Percentiles rank a stretch among this genome's conserved stretches.
Evolutionary conservation across 441 rosid genomes (phyloP).

Genomic region (Pelargonium fulgidum): DNA sequence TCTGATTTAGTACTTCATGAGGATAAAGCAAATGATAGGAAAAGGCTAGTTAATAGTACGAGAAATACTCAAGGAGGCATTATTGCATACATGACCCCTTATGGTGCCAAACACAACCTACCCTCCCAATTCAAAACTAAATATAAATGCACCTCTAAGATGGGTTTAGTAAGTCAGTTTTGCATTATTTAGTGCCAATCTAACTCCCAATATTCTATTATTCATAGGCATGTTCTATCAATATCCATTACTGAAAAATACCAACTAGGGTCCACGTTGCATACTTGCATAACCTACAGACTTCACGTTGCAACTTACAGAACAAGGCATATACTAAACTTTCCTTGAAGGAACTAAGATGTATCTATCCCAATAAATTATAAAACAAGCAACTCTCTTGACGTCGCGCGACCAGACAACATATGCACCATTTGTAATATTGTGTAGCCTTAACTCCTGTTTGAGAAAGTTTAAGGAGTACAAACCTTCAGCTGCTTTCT

Average conservation of each 20-base stretch:
- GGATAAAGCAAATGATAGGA: too few relatives aligned
- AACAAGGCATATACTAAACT: too few relatives aligned
- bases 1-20: not conserved
- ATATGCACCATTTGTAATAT: not conserved
- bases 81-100: too few relatives aligned
- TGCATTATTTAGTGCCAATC: not conserved
- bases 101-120: conserved; percentile 1
- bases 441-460: not conserved
- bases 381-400: not conserved
- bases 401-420: not conserved
- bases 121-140: not conserved
- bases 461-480: not conserved
- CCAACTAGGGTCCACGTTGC: too few relatives aligned
- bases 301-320: too few relatives aligned
- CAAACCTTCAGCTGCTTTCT: conserved; percentile 67
- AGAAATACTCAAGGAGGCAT: too few relatives aligned
- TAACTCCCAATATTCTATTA: not conserved
- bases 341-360: too few relatives aligned
- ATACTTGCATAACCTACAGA: too few relatives aligned
- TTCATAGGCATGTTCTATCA: not conserved
- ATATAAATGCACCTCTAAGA: not conserved
- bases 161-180: not conserved
- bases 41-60: too few relatives aligned
- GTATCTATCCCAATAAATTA: too few relatives aligned
- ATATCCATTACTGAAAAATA: not conserved